Evolutionary conservation across 306 rosid species (phyloP).

Genomic region (Citrullus colocynthis): DNA sequence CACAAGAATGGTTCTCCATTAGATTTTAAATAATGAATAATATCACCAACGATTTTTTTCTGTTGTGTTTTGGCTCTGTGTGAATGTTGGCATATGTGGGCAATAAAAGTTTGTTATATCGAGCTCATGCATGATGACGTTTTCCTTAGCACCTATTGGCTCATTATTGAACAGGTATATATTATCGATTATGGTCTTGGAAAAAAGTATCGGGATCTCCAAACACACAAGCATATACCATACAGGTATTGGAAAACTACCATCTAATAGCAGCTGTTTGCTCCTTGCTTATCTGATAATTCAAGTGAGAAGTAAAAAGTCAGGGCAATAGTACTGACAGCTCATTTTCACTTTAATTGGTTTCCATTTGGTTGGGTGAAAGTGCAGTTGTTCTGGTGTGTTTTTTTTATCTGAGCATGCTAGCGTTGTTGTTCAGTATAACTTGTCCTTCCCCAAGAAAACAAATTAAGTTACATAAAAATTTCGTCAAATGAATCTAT

Average conservation of each 20-base stretch:
- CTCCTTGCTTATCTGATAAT: slow-evolving; percentile 7
- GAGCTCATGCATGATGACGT: not conserved
- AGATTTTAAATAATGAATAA: not conserved
- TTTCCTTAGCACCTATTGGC: slow-evolving; percentile 1
- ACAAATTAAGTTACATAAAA: not conserved
- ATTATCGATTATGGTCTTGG: slow-evolving; percentile 93
- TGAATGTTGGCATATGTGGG: not conserved
- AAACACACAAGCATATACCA: slow-evolving; percentile 93
- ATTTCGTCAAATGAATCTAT: not conserved
- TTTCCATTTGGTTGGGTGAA: not conserved
- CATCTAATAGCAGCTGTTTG: not conserved
- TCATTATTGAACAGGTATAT: slow-evolving; percentile 51
- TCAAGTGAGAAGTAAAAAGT: not conserved
- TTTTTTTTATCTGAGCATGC: not conserved
- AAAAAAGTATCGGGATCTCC: slow-evolving; percentile 92
- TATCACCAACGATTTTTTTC: not conserved
- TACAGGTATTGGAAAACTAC: slow-evolving; percentile 57
- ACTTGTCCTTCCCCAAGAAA: not conserved
- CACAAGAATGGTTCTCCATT: not conserved
- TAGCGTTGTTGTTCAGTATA: not conserved
- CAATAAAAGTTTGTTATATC: slow-evolving; percentile 16
- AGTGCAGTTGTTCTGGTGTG: not conserved
- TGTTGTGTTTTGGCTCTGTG: not conserved
- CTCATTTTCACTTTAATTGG: not conserved
- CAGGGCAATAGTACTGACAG: not conserved